Evolutionary conservation across 768 basidiomycete species (phyloP).

Genomic region (Cantharellus anzutake): DNA sequence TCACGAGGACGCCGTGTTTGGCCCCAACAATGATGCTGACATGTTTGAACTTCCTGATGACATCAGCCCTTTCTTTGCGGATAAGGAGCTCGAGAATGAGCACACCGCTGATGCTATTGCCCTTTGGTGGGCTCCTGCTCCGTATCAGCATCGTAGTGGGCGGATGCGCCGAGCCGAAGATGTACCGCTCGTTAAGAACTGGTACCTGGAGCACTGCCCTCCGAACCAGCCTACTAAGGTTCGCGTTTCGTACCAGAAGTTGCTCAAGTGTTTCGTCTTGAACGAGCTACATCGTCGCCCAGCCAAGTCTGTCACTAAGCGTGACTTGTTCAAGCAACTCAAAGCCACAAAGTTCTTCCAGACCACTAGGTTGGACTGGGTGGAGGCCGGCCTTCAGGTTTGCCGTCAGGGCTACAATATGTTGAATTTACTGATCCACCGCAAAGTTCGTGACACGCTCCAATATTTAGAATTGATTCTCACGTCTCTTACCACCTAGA

Average conservation of each 20-base stretch:
- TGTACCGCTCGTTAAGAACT: slow-evolving; percentile 88
- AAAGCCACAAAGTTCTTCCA: slow-evolving; percentile 99
- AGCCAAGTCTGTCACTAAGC: slow-evolving; percentile 96
- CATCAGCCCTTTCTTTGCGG: slow-evolving; percentile 60
- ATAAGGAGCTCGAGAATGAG: slow-evolving; percentile 69
- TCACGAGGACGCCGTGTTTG: slow-evolving; percentile 87
- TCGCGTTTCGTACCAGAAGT: slow-evolving; percentile 96
- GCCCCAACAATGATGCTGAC: slow-evolving; percentile 68
- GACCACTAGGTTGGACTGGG: slow-evolving; percentile 94
- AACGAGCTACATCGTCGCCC: slow-evolving; percentile 79
- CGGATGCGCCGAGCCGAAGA: slow-evolving; percentile 90
- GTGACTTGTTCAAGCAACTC: slow-evolving; percentile 85
- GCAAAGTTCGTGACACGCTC: slow-evolving; percentile 40
- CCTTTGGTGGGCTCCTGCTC: slow-evolving; percentile 96
- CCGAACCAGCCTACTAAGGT: slow-evolving; percentile 94
- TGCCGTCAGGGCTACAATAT: slow-evolving; percentile 99
- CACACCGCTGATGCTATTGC: slow-evolving; percentile 92
- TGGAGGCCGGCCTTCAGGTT: slow-evolving; percentile 95
- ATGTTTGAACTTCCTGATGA: slow-evolving; percentile 70
- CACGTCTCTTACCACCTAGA: slow-evolving; percentile 24
- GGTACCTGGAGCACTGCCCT: slow-evolving; percentile 97
- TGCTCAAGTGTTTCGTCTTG: slow-evolving; percentile 86
- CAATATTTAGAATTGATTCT: neutral
- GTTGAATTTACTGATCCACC: slow-evolving; percentile 95
- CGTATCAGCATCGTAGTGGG: slow-evolving; percentile 83